Evolutionary conservation across 192 early-diverging fungal genomes (phyloP).

Genomic region (Coemansia sp.): DNA sequence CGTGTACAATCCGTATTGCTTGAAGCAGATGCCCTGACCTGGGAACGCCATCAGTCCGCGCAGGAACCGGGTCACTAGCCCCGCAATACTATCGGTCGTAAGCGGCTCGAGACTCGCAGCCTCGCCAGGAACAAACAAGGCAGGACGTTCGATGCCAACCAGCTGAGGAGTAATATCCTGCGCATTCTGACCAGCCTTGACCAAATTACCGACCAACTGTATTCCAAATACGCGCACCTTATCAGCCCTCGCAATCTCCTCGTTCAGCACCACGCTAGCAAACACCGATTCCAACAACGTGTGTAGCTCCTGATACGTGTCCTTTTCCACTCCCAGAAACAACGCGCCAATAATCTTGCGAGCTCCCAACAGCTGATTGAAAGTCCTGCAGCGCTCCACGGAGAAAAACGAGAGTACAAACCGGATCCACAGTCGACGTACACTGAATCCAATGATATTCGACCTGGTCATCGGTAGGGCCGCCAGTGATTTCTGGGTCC

Average conservation of each 20-base stretch:
- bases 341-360: conserved; percentile 25
- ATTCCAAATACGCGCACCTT: conserved; percentile 40
- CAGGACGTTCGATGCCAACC: conserved; percentile 23
- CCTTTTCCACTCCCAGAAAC: conserved; percentile 38
- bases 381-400: conserved; percentile 29
- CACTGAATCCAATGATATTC: conserved; percentile 36
- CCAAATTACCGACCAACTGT: conserved; percentile 33
- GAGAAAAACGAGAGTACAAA: conserved; percentile 53
- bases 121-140: conserved; percentile 23
- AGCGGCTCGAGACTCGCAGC: neutral
- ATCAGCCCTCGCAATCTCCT: conserved; percentile 21
- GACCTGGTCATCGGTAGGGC: conserved; percentile 26
- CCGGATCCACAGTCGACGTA: conserved; percentile 47
- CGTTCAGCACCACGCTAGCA: conserved; percentile 34
- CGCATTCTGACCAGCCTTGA: conserved; percentile 25
- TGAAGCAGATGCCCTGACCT: conserved; percentile 50
- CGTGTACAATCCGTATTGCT: conserved; percentile 50
- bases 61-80: conserved; percentile 42
- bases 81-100: conserved; percentile 33
- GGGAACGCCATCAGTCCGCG: conserved; percentile 52
- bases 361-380: conserved; percentile 31
- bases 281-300: conserved; percentile 30
- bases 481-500: conserved; percentile 33
- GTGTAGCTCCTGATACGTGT: conserved; percentile 48
- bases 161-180: conserved; percentile 14